These are phyloP conservation scores for Colletotrichum coccodes DNA, from an alignment of 2,329 filamentous ascomycete species.

Conservation along the genomic window DNA sequence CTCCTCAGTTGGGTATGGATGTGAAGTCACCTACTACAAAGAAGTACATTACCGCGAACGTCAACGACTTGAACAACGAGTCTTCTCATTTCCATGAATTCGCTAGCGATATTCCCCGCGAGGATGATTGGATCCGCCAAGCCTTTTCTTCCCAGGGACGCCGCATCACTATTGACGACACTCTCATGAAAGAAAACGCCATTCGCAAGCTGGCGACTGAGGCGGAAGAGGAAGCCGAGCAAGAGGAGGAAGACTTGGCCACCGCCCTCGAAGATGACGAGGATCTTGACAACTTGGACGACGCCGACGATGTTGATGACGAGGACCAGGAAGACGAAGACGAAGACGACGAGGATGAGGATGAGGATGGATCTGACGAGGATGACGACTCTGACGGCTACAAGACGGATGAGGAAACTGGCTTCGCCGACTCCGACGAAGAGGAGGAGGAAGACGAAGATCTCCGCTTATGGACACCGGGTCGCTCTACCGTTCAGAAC, in stretches of 20 bases:
- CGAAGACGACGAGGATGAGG: constrained; percentile 58
- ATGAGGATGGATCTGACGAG: constrained; percentile 65
- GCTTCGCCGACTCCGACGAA: constrained; percentile 76
- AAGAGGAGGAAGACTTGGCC: constrained; percentile 75
- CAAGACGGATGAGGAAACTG: constrained; percentile 77
- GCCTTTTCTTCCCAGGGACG: constrained; percentile 71
- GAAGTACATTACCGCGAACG: constrained; percentile 62
- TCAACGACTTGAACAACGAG: constrained; percentile 62
- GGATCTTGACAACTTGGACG: constrained; percentile 59
- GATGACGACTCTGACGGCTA: constrained; percentile 72
- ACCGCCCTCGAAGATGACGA: constrained; percentile 53
- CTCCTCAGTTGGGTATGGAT: constrained; percentile 50
- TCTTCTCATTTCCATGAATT: constrained; percentile 87
- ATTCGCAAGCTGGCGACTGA: constrained; percentile 89
- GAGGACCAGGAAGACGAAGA: constrained; percentile 65
- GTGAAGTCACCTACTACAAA: constrained; percentile 49
- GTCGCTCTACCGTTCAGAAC: constrained; percentile 51
- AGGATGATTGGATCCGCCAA: constrained; percentile 90
- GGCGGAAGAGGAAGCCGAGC: constrained; percentile 86
- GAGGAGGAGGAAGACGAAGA: constrained; percentile 76
- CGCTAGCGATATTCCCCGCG: constrained; percentile 81
- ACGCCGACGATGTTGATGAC: constrained; percentile 61
- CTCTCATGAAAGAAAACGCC: constrained; percentile 86
- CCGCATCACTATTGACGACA: constrained; percentile 89
- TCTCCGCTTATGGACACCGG: constrained; percentile 65